Percentiles rank a stretch among this genome's conserved stretches.
These are phyloP conservation scores for Pythium vanterpoolii DNA, from an alignment of 352 stramenopile genomes.

Conservation along the genomic window DNA sequence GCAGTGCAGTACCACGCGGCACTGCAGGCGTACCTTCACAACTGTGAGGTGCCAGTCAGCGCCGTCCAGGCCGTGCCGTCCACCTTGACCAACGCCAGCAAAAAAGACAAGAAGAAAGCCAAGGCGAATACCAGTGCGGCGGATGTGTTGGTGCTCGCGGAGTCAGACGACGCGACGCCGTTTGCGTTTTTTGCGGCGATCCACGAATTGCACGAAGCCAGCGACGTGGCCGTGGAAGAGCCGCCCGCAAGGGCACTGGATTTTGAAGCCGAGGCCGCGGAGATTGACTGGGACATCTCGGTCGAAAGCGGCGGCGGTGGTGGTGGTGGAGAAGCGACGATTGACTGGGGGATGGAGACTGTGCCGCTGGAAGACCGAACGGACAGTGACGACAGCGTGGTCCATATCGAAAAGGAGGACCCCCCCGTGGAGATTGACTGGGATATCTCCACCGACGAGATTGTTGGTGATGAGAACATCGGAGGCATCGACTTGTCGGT, in stretches of 20 bases:
- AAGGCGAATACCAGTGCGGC: conserved; percentile 17
- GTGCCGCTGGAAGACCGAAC: conserved; percentile 10
- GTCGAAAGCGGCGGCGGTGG: conserved; percentile 28
- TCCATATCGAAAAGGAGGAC: conserved; percentile 21
- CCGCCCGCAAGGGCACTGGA: conserved; percentile 24
- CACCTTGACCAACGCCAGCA: neutral
- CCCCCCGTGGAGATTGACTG: conserved; percentile 65
- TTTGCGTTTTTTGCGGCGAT: conserved; percentile 63
- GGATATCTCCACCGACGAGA: conserved; percentile 59
- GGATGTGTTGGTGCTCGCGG: conserved; percentile 15
- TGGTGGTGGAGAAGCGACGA: conserved; percentile 25
- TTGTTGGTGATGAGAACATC: conserved; percentile 23
- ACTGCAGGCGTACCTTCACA: conserved; percentile 64
- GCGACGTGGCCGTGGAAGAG: conserved; percentile 29
- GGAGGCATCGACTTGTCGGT: conserved; percentile 8
- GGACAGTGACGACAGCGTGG: conserved; percentile 18
- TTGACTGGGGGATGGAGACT: conserved; percentile 71
- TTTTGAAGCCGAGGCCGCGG: conserved; percentile 50
- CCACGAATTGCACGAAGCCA: conserved; percentile 39
- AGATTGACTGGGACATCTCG: conserved; percentile 78
- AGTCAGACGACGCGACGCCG: conserved; percentile 30
- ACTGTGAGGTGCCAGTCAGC: conserved; percentile 38
- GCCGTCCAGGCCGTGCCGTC: conserved; percentile 15
- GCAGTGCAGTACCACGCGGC: conserved; percentile 61
- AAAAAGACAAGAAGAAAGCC: conserved; percentile 48